Conservation (phyloP, 2,329 filamentous ascomycete genomes). For the Cadophora gregata region DNA sequence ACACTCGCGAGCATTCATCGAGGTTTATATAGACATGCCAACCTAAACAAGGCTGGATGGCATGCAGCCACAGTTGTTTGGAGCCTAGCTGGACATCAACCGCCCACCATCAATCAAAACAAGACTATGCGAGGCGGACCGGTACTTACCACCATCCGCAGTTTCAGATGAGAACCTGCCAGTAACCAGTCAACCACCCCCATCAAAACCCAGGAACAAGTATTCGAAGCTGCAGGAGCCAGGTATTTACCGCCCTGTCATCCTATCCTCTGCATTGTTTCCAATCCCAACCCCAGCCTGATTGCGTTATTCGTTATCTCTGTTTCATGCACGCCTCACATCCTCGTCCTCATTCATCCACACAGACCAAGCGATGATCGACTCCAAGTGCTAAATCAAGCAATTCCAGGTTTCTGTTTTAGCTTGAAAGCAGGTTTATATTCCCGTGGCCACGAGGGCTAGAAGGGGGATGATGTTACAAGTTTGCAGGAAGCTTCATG, state of each 20-base stretch:
- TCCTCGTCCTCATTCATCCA: neutral
- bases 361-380: neutral
- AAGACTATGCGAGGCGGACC: constrained; percentile 1
- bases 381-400: neutral
- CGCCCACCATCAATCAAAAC: neutral
- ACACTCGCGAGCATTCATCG: neutral
- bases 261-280: neutral
- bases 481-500: neutral
- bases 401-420: neutral
- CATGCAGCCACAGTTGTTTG: constrained; percentile 13
- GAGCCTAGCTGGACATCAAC: constrained; percentile 3
- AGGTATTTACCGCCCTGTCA: neutral
- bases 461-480: neutral
- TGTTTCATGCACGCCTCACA: neutral
- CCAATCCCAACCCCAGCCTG: neutral
- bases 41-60: neutral
- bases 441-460: neutral
- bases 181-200: neutral
- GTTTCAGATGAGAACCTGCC: neutral
- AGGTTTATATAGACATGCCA: constrained; percentile 2
- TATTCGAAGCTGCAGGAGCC: neutral
- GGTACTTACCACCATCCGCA: neutral
- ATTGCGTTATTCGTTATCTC: constrained; percentile 6
- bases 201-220: neutral
- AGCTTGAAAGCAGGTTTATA: neutral